Conservation (phyloP, 768 basidiomycete species). For the Boletus bicolor region DNA sequence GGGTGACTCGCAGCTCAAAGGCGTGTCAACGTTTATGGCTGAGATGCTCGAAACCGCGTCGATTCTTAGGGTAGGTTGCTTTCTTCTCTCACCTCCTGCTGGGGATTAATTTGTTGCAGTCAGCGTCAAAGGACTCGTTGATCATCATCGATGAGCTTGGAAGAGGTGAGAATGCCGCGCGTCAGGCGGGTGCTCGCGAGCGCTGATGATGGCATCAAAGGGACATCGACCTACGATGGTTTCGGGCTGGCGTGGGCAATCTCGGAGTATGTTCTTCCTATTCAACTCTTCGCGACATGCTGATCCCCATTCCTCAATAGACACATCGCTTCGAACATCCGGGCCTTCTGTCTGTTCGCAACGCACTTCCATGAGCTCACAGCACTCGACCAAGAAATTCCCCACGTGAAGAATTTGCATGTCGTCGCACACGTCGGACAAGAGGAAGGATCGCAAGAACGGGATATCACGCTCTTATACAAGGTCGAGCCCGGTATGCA, state of each 20-base stretch:
- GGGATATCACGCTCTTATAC: constrained; percentile 81
- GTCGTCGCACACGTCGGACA: constrained; percentile 88
- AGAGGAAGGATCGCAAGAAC: constrained; percentile 43
- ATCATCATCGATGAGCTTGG: constrained; percentile 98
- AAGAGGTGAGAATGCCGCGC: constrained; percentile 49
- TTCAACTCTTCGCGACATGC: not conserved
- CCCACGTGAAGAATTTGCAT: constrained; percentile 90
- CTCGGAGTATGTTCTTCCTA: constrained; percentile 66
- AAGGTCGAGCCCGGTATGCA: constrained; percentile 72
- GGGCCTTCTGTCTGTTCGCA: constrained; percentile 93
- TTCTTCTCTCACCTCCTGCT: not conserved
- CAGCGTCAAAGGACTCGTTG: constrained; percentile 87
- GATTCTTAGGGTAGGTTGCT: constrained; percentile 71
- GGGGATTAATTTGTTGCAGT: constrained; percentile 41
- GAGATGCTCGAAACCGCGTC: constrained; percentile 99
- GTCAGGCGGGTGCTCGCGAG: not conserved
- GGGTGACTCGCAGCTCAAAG: constrained; percentile 95
- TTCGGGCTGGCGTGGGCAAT: constrained; percentile 99
- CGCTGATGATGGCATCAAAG: constrained; percentile 35
- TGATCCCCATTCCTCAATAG: constrained; percentile 38
- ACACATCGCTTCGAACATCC: constrained; percentile 89
- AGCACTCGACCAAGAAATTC: constrained; percentile 78
- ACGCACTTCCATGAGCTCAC: constrained; percentile 99
- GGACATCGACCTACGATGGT: constrained; percentile 96
- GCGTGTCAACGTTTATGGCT: constrained; percentile 98